Evolutionary conservation across 768 basidiomycete species (phyloP).

Genomic region (Auricularia sp.): DNA sequence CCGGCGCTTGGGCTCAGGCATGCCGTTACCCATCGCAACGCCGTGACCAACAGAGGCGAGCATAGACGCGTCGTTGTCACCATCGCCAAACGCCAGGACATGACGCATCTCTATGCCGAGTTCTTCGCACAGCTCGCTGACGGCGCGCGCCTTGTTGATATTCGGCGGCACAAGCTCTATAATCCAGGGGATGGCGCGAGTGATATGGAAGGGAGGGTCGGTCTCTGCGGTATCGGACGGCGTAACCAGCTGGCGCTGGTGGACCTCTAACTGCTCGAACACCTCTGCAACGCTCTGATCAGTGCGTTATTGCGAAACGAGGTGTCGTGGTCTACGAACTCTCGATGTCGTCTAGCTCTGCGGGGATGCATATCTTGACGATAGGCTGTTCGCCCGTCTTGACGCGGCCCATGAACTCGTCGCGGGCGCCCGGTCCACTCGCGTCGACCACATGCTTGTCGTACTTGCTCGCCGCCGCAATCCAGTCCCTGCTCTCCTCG

Average conservation of each 20-base stretch:
- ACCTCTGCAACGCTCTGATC: not conserved
- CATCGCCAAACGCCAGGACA: slow-evolving; percentile 8
- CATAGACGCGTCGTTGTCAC: slow-evolving; percentile 8
- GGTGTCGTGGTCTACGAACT: not conserved
- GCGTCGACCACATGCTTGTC: slow-evolving; percentile 5
- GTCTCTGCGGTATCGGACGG: not conserved
- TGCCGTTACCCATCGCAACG: slow-evolving; percentile 9
- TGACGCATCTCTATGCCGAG: not conserved
- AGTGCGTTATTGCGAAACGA: not conserved
- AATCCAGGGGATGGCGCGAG: slow-evolving; percentile 8
- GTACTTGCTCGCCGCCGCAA: slow-evolving; percentile 3
- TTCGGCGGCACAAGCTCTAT: slow-evolving; percentile 3
- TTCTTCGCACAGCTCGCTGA: slow-evolving; percentile 2
- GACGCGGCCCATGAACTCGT: not conserved
- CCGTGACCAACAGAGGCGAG: slow-evolving; percentile 2
- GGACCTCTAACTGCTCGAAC: not conserved
- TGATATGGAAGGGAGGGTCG: slow-evolving; percentile 4
- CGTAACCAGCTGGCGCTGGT: not conserved
- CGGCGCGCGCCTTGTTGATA: slow-evolving; percentile 4
- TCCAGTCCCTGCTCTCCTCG: slow-evolving; percentile 6
- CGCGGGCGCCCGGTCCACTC: not conserved
- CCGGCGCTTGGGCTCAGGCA: slow-evolving; percentile 4
- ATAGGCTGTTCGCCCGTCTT: slow-evolving; percentile 1
- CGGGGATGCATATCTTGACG: slow-evolving; percentile 5
- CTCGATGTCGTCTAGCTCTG: slow-evolving; percentile 1